These are phyloP conservation scores for Stagonosporopsis tanaceti DNA, from an alignment of 2,329 filamentous ascomycete genomes.

Conservation along the genomic window DNA sequence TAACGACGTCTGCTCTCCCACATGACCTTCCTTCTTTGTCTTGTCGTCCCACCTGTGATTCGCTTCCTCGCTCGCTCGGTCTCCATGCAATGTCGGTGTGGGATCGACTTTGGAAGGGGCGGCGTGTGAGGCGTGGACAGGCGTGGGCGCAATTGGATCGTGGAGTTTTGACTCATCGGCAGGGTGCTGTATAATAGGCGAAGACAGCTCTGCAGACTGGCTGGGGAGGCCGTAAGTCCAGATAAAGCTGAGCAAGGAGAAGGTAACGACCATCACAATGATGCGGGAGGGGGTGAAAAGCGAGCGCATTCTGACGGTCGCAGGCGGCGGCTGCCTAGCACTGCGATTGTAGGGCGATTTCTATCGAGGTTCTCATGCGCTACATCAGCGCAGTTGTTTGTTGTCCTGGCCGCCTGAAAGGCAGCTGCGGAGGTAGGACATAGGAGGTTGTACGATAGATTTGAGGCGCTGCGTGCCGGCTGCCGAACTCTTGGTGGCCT, in stretches of 20 bases:
- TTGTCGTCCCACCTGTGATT: slow-evolving; percentile 29
- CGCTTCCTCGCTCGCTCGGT: slow-evolving; percentile 19
- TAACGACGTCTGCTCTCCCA: slow-evolving; percentile 5
- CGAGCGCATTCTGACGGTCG: slow-evolving; percentile 35
- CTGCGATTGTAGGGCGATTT: background rate
- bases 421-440: slow-evolving; percentile 5
- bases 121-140: slow-evolving; percentile 22
- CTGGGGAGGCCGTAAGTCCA: slow-evolving; percentile 42
- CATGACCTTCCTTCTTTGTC: slow-evolving; percentile 1
- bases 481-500: slow-evolving; percentile 7
- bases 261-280: slow-evolving; percentile 34
- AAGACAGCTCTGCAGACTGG: slow-evolving; percentile 25
- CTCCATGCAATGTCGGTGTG: slow-evolving; percentile 2
- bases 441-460: background rate
- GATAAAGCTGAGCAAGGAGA: slow-evolving; percentile 43
- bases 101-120: slow-evolving; percentile 1
- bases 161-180: slow-evolving; percentile 30
- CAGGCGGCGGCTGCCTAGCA: slow-evolving; percentile 4
- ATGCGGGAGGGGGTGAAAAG: slow-evolving; percentile 44
- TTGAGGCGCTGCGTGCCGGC: slow-evolving; percentile 10
- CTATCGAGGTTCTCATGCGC: background rate
- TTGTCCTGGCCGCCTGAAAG: background rate
- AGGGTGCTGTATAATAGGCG: slow-evolving; percentile 37
- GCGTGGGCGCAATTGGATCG: slow-evolving; percentile 31
- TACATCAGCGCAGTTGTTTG: slow-evolving; percentile 10